phyloP scores from a whole-genome alignment of 164 flowering plant genomes.

The Warburgia ugandensis region DNA sequence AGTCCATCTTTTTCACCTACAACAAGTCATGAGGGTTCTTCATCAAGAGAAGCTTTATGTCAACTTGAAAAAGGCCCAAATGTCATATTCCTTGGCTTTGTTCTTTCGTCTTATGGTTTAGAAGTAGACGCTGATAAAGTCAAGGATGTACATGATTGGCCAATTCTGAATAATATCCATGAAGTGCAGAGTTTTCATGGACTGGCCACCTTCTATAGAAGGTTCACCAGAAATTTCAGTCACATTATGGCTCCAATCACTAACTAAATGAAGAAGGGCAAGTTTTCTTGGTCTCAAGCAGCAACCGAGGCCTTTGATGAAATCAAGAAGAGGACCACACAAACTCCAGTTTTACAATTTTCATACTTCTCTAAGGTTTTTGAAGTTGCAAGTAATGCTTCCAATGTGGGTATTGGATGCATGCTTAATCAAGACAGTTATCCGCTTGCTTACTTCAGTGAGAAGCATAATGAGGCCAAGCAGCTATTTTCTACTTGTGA shows the following conservation, averaged over 20 bases:
- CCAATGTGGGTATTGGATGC: not conserved
- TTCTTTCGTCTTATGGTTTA: not conserved
- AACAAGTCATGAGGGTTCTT: too few species aligned
- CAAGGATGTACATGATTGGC: not conserved
- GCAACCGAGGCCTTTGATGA: not conserved
- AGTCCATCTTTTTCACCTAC: too few species aligned
- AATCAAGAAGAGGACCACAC: not conserved
- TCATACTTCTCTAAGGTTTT: slow-evolving; percentile 1
- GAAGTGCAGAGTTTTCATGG: slow-evolving; percentile 4
- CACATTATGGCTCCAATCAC: not conserved
- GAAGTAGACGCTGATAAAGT: not conserved
- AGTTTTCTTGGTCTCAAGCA: not conserved
- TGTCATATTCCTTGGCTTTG: slow-evolving; percentile 1
- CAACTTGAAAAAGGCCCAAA: not conserved
- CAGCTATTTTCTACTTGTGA: not conserved
- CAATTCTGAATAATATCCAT: not conserved
- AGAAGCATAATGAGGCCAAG: not conserved
- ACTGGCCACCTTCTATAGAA: slow-evolving; percentile 1
- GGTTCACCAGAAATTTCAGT: not conserved
- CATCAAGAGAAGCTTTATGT: not conserved
- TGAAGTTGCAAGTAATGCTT: not conserved
- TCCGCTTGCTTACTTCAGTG: not conserved
- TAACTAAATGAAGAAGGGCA: not conserved
- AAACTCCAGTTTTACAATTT: not conserved
- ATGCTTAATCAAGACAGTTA: not conserved